Base-by-base conservation (phyloP, 805 yeast genomes). In the Hanseniaspora vineae region DNA sequence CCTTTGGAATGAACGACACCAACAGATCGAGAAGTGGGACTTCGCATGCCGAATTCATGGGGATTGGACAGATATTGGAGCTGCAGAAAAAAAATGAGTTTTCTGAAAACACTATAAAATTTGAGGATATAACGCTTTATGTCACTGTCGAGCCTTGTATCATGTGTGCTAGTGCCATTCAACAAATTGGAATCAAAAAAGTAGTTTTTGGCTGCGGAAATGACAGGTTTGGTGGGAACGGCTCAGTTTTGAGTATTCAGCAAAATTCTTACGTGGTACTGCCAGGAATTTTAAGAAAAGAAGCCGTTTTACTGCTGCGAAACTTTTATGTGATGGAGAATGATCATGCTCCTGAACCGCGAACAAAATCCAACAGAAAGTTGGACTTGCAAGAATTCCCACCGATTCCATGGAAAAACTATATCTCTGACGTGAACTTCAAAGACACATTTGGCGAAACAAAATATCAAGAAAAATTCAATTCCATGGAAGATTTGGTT, bases 131-230 rank as follows among this genome's bases (percentile, higher is more conserved):
- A 2, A 79, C 77, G 31, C 69, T 92, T 8, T 90, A 88, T 62
- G 98, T 92, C 23, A 88, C 97, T 0, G 97, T 92, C 0, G 98
- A 92, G 64, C 98, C 98, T 0, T 92, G 98, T 60, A 83, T 92
- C 8, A 92, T 92, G 98, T 92, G 98, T 67, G 97, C 96, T 0
- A 79, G 92, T 39, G 88, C 95, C 2, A 65, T 92, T 39, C 73
- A 89, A 50, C 98, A 92, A 55, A 61, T 89, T 43, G 81, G 83
- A 1, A 77, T 92, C 11, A 65, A 76, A 31, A 68, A 70, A 39
- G 96, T 90, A 1, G 79, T 80, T 43, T 92, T 86, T 58, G 97
- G 98, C 0, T 89, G 96, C 58, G 92, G 87, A 0, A 92, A 92
- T 61, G 97, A 90, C 52, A 66, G 97, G 43, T 92, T 92, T 66